Base-by-base conservation (phyloP, 352 stramenopile species). In the Aphanomyces euteiches region DNA sequence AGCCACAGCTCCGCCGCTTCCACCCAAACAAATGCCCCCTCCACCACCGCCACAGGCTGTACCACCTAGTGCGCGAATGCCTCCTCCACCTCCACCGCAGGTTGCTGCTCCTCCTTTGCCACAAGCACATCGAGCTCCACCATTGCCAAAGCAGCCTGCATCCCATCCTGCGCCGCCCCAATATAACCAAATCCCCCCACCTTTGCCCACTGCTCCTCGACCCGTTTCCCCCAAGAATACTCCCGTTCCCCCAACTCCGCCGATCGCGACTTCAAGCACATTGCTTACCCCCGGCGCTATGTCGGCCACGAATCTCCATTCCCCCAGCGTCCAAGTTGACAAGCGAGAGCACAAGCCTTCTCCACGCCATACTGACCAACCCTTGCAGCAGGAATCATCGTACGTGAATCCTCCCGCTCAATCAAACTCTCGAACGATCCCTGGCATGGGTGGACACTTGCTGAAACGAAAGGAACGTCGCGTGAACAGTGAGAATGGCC, bases 361-460 rank as follows among this genome's bases (percentile, higher is more conserved):
- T 61, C n/a, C 54, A n/a, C 54, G 54, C 34, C 54, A 61, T 21
- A 3, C 19, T 37, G 54, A 58, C 17, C 50, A 58, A 17, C 50
- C 50, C 10, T 28, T 36, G 8, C 50, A 28, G 17, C 50, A 58
- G 21, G 17, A 39, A 37, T 17, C 54, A 40, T 10, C 21, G 54
- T 61, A 61, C 54, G 54, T 61, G 34, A 61, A 37, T 37, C 54
- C 54, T 61, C 54, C 54, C 7, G 7, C 17, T n/a, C 8, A 19
- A 37, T 41, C 54, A n/a, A 41, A 19, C 43, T 63, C 73, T 1
- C 73, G 85, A 15, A 93, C 85, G 47, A 93, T 91, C 53, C 85
- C 85, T 3, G 85, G 85, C n/a, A 93, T 93, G 85, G 85, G 85
- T 15, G 82, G 79, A 34, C 85, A 93, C 66, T 72, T 93, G 77